Percentiles rank a stretch among this genome's conserved stretches.
These are phyloP conservation scores for Rhodotorula graminis DNA, from an alignment of 768 basidiomycete genomes.

Conservation along the genomic window DNA sequence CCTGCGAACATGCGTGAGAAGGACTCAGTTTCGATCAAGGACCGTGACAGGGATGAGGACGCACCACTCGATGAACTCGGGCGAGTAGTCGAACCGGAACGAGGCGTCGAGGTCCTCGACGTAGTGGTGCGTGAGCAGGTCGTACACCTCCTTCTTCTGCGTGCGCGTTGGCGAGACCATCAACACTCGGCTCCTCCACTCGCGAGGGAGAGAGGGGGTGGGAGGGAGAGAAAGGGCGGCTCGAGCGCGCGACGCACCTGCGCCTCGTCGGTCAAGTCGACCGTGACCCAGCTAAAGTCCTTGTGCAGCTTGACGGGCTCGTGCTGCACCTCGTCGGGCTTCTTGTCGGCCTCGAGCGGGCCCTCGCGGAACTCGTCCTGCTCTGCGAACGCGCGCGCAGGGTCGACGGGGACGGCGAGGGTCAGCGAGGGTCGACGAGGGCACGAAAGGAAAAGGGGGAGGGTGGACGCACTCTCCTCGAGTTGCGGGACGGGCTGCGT, in stretches of 20 bases:
- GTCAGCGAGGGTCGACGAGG: not conserved
- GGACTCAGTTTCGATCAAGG: too few relatives aligned
- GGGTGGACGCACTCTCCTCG: conserved; percentile 50
- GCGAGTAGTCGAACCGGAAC: conserved; percentile 94
- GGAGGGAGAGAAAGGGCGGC: not conserved
- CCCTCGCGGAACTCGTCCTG: conserved; percentile 63
- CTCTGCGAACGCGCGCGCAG: conserved; percentile 49
- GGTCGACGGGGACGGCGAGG: too few relatives aligned
- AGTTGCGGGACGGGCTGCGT: conserved; percentile 95
- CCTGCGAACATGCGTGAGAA: too few relatives aligned
- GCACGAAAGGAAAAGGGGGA: not conserved
- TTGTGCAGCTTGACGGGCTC: conserved; percentile 82
- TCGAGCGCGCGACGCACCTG: conserved; percentile 47
- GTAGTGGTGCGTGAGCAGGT: conserved; percentile 84
- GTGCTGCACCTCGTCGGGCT: conserved; percentile 72
- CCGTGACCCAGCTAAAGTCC: conserved; percentile 82
- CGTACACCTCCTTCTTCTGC: conserved; percentile 79
- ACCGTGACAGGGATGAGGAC: too few relatives aligned
- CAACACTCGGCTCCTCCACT: not conserved
- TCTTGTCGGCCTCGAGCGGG: conserved; percentile 76
- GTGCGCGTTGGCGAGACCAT: not conserved
- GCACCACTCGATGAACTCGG: conserved; percentile 88
- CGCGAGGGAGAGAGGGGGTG: not conserved
- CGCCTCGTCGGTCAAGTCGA: conserved; percentile 70
- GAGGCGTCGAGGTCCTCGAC: conserved; percentile 93